Conservation (phyloP, 2,329 filamentous ascomycete genomes). For the Chaetomium globosum region DNA sequence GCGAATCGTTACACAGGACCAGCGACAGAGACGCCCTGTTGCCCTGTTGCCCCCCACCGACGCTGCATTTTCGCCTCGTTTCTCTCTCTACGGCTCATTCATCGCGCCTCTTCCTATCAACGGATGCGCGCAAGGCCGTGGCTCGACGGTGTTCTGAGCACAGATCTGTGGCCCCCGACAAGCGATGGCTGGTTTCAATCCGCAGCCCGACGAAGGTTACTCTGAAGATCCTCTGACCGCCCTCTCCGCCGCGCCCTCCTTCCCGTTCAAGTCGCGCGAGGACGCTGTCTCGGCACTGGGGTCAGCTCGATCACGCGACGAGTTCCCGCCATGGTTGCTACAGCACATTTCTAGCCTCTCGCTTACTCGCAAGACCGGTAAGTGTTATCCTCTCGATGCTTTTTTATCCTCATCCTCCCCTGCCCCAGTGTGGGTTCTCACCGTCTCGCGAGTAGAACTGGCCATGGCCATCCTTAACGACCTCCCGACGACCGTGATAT, state of each 20-base stretch:
- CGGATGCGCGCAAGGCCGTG: constrained; percentile 7
- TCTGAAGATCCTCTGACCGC: constrained; percentile 70
- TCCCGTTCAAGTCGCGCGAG: constrained; percentile 39
- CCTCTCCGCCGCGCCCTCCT: constrained; percentile 39
- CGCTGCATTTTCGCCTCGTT: neutral
- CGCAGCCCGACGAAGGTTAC: constrained; percentile 79
- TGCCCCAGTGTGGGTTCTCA: neutral
- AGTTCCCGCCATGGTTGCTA: constrained; percentile 55
- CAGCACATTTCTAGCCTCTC: constrained; percentile 55
- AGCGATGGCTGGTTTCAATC: constrained; percentile 36
- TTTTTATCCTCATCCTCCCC: neutral
- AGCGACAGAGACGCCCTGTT: neutral
- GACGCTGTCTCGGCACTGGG: constrained; percentile 39
- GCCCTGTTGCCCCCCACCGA: constrained; percentile 6
- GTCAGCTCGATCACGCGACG: constrained; percentile 46
- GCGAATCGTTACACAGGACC: constrained; percentile 17
- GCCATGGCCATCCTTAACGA: constrained; percentile 76
- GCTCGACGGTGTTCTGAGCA: constrained; percentile 13
- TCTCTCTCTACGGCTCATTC: neutral
- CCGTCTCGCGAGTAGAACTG: constrained; percentile 61
- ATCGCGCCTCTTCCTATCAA: neutral
- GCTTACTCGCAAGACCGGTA: constrained; percentile 54
- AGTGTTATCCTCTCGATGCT: constrained; percentile 37
- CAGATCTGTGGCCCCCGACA: constrained; percentile 4
- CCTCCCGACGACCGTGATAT: constrained; percentile 77